phyloP scores from a whole-genome alignment of 1,284 basidiomycete genomes.

The Pulchroboletus neoregius region DNA sequence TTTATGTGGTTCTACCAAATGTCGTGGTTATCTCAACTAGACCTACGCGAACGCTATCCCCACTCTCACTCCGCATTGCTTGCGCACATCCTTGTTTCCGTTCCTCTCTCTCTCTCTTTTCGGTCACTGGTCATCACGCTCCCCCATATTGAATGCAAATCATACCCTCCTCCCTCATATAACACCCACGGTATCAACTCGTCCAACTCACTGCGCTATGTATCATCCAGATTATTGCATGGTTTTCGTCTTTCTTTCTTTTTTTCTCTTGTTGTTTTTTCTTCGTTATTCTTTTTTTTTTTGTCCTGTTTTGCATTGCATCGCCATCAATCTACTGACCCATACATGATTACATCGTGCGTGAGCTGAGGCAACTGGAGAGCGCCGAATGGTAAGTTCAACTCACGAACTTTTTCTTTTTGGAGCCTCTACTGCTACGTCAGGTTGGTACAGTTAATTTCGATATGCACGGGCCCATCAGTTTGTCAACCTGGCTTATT shows the following conservation, averaged over 20 bases:
- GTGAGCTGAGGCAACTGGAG: neutral
- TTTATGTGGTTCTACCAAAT: constrained; percentile 82
- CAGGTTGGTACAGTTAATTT: neutral
- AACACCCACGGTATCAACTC: constrained; percentile 3
- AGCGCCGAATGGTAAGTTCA: neutral
- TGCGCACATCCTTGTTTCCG: too few relatives aligned
- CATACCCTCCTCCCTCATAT: constrained; percentile 21
- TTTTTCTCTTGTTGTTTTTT: constrained; percentile 4
- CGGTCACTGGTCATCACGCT: constrained; percentile 12
- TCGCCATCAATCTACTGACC: constrained; percentile 23
- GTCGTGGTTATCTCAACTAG: constrained; percentile 87
- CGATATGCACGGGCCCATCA: too few relatives aligned
- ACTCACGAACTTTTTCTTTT: too few relatives aligned
- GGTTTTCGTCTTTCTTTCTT: neutral
- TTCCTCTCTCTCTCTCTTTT: constrained; percentile 1
- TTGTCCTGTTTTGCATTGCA: constrained; percentile 7
- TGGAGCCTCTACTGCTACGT: too few relatives aligned
- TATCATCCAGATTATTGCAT: constrained; percentile 29
- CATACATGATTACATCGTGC: neutral
- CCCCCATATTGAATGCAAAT: constrained; percentile 11
- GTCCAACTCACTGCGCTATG: constrained; percentile 26
- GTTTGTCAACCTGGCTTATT: too few relatives aligned
- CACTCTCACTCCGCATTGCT: neutral
- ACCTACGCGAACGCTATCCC: constrained; percentile 1
- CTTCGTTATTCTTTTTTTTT: constrained; percentile 1